Conservation (phyloP, 106 monocot species). For the Acorus calamus region DNA sequence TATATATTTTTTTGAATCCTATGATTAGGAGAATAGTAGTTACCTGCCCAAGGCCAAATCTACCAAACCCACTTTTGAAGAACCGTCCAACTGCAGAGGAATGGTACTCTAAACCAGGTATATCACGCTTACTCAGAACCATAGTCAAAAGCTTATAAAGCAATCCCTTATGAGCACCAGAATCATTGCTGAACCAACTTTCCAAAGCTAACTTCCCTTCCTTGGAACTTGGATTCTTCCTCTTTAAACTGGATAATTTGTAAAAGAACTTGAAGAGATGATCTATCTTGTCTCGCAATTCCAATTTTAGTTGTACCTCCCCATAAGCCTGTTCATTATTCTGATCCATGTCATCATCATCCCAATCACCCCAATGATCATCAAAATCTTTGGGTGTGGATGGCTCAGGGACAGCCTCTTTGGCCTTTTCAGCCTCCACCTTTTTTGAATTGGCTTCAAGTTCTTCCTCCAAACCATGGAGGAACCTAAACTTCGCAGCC, state of each 20-base stretch:
- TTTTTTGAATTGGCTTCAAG: conserved; percentile 45
- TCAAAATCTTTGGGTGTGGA: conserved; percentile 60
- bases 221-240: conserved; percentile 40
- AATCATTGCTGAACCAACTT: conserved; percentile 39
- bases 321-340: conserved; percentile 54
- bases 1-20: conserved; percentile 1
- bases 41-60: conserved; percentile 99
- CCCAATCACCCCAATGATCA: conserved; percentile 94
- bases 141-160: conserved; percentile 59
- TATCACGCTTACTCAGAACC: conserved; percentile 53
- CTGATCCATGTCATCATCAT: conserved; percentile 56
- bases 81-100: conserved; percentile 88
- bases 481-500: conserved; percentile 42
- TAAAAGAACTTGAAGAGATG: conserved; percentile 76
- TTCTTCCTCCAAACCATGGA: conserved; percentile 69
- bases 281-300: conserved; percentile 83
- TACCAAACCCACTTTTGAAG: conserved; percentile 92
- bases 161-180: conserved; percentile 50
- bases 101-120: conserved; percentile 85
- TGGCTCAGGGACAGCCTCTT: conserved; percentile 15
- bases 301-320: conserved; percentile 83
- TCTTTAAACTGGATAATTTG: conserved; percentile 64
- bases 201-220: conserved; percentile 24
- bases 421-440: conserved; percentile 12
- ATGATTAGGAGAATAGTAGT: conserved; percentile 6